These are phyloP conservation scores for Vitis rotundifolia DNA, from an alignment of 164 flowering plant genomes.

Conservation along the genomic window DNA sequence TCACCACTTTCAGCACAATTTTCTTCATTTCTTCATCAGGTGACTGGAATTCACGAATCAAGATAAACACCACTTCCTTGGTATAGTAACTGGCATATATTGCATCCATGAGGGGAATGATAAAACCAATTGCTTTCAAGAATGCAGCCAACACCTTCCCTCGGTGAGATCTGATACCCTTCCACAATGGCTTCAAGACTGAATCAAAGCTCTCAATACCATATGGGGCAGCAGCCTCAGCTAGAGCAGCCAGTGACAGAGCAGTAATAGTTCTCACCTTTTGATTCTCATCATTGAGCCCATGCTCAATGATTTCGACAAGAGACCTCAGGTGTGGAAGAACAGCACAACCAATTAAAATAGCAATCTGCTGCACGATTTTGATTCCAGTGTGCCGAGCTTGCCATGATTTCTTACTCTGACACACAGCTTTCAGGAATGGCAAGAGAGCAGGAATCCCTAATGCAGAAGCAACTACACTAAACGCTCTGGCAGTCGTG, in stretches of 20 bases:
- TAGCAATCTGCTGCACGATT: conserved; percentile 92
- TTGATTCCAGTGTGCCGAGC: conserved; percentile 72
- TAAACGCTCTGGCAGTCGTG: conserved; percentile 97
- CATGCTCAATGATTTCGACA: conserved; percentile 96
- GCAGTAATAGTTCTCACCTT: conserved; percentile 97
- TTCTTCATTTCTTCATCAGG: conserved; percentile 99
- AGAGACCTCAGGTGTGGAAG: conserved; percentile 91
- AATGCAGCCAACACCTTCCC: conserved; percentile 99
- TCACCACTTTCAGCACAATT: conserved; percentile 93
- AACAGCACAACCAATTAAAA: conserved; percentile 96
- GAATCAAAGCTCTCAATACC: conserved; percentile 99
- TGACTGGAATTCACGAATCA: conserved; percentile 96
- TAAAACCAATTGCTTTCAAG: conserved; percentile 94
- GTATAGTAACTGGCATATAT: conserved; percentile 95
- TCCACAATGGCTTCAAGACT: conserved; percentile 97
- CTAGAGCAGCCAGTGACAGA: conserved; percentile 92
- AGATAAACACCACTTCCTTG: conserved; percentile 89
- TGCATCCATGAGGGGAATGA: conserved; percentile 99
- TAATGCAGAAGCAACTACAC: conserved; percentile 98
- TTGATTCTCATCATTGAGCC: conserved; percentile 95
- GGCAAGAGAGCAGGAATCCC: conserved; percentile 97
- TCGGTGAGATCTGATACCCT: conserved; percentile 94
- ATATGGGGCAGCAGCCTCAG: conserved; percentile 99
- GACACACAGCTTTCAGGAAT: conserved; percentile 95
- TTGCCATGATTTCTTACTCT: conserved; percentile 99